A percentile compares a stretch with the other conserved stretches of the same genome.
Conservation (phyloP, 2,329 filamentous ascomycete species). For the Aspergillus persii region DNA sequence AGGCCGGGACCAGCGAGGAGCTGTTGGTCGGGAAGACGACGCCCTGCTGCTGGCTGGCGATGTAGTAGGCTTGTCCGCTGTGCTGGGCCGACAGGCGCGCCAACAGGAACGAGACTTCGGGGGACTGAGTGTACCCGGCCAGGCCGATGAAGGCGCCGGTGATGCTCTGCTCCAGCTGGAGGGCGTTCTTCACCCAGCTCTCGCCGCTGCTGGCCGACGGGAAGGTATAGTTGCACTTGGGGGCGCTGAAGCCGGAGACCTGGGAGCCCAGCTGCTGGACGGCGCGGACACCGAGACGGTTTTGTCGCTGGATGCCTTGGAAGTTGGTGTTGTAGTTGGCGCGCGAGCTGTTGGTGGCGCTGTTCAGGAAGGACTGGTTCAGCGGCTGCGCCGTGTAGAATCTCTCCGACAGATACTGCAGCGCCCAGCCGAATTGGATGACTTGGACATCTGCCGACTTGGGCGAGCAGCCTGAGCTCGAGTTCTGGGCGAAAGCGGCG, state of each 20-base stretch:
- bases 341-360: conserved; percentile 18
- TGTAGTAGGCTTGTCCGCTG: conserved; percentile 20
- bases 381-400: conserved; percentile 23
- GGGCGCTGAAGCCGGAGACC: conserved; percentile 17
- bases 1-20: conserved; percentile 23
- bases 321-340: conserved; percentile 23
- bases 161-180: conserved; percentile 20
- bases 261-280: conserved; percentile 18
- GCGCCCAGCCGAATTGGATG: conserved; percentile 22
- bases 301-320: conserved; percentile 23
- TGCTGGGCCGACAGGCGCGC: conserved; percentile 29
- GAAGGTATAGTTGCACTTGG: conserved; percentile 23
- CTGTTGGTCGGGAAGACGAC: conserved; percentile 20
- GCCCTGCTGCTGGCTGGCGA: conserved; percentile 17
- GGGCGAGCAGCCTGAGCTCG: conserved; percentile 19
- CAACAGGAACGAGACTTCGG: conserved; percentile 30
- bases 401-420: conserved; percentile 23
- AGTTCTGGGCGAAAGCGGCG: conserved; percentile 15
- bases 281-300: conserved; percentile 25
- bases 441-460: conserved; percentile 19
- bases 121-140: conserved; percentile 27
- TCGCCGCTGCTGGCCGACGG: conserved; percentile 16
- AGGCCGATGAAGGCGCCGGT: conserved; percentile 27
- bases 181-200: conserved; percentile 19
- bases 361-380: conserved; percentile 24